Conservation (phyloP, 352 stramenopile genomes). For the Phytopythium helicoides region DNA sequence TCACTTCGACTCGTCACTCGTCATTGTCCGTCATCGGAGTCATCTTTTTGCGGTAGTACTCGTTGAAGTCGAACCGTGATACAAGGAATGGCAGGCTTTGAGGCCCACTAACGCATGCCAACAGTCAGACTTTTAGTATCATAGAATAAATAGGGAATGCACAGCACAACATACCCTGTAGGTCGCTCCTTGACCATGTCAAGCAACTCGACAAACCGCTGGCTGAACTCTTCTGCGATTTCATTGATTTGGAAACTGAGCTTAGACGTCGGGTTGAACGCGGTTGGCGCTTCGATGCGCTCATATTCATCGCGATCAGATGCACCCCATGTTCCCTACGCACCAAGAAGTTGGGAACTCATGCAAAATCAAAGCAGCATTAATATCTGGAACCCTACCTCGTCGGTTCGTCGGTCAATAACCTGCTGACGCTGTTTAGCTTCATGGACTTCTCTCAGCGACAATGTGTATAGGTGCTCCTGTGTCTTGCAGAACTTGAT, state of each 20-base stretch:
- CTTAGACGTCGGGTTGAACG: constrained; percentile 44
- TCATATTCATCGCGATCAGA: constrained; percentile 53
- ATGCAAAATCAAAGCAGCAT: neutral
- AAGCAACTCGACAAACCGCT: constrained; percentile 64
- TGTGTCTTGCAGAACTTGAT: constrained; percentile 83
- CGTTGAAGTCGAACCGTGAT: constrained; percentile 91
- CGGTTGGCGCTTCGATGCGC: constrained; percentile 21
- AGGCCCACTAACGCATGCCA: constrained; percentile 28
- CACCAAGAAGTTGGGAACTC: neutral
- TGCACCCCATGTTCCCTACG: constrained; percentile 59
- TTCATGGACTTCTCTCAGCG: constrained; percentile 69
- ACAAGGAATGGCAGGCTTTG: constrained; percentile 85
- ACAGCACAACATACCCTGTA: constrained; percentile 42
- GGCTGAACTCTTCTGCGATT: constrained; percentile 60
- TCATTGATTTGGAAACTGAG: constrained; percentile 62
- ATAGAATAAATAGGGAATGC: too few species aligned
- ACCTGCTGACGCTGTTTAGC: constrained; percentile 46
- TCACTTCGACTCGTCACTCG: too few species aligned
- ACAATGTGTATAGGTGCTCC: constrained; percentile 77
- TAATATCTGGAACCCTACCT: constrained; percentile 17
- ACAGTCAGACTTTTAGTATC: too few species aligned
- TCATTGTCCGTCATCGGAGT: constrained; percentile 36
- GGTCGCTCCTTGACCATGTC: constrained; percentile 66
- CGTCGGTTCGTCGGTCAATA: constrained; percentile 45
- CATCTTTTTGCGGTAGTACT: constrained; percentile 79